Percentiles rank a stretch among this genome's conserved stretches.
Conservation (phyloP, 768 basidiomycete species). For the Porpolomopsis calyptriformis region DNA sequence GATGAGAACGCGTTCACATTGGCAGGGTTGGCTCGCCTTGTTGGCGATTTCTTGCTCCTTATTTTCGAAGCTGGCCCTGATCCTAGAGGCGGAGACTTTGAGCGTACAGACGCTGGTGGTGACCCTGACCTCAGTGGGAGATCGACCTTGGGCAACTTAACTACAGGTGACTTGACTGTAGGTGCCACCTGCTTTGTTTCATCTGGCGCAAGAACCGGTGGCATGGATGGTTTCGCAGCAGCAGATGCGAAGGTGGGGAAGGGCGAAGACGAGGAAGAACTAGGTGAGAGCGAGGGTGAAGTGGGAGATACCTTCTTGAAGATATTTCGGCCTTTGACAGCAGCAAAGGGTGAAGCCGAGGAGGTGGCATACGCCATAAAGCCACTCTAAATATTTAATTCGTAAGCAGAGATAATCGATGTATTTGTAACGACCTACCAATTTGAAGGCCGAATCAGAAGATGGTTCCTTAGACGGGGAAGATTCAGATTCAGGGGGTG, state of each 20-base stretch:
- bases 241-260: slow-evolving; percentile 23
- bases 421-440: slow-evolving; percentile 30
- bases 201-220: not conserved
- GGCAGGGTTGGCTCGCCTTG: slow-evolving; percentile 32
- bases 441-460: slow-evolving; percentile 27
- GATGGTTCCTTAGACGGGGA: slow-evolving; percentile 24
- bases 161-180: slow-evolving; percentile 37
- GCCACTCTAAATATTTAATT: slow-evolving; percentile 37
- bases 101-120: slow-evolving; percentile 38
- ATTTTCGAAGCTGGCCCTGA: slow-evolving; percentile 26
- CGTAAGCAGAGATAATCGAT: slow-evolving; percentile 8
- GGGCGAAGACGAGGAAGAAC: slow-evolving; percentile 18
- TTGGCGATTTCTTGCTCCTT: slow-evolving; percentile 45
- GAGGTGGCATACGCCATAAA: slow-evolving; percentile 81
- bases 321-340: slow-evolving; percentile 57
- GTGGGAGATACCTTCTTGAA: slow-evolving; percentile 23
- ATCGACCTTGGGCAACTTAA: slow-evolving; percentile 49
- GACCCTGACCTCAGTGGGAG: no score
- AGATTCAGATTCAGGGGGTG: slow-evolving; percentile 49
- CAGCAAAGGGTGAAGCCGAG: slow-evolving; percentile 60
- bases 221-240: slow-evolving; percentile 6
- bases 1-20: slow-evolving; percentile 48
- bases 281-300: slow-evolving; percentile 22
- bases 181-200: not conserved
- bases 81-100: slow-evolving; percentile 47